Conservation (phyloP, 1,284 basidiomycete species). For the Irpex sp. region DNA sequence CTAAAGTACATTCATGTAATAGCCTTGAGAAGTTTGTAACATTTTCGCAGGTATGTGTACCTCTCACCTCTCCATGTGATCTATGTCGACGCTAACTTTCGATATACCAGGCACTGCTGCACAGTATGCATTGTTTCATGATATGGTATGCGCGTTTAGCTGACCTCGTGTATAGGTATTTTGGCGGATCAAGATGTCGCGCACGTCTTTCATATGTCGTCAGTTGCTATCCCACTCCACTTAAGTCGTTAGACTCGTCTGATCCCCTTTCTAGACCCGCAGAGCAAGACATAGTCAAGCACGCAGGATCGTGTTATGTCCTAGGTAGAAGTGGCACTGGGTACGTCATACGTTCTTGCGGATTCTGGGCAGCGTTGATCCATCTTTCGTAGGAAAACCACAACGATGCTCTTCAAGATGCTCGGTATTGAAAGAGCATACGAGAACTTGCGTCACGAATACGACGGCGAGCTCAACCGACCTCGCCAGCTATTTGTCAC, state of each 20-base stretch:
- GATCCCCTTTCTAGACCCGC: slow-evolving; percentile 46
- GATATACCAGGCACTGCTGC: slow-evolving; percentile 54
- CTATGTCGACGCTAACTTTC: not conserved
- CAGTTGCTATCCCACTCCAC: slow-evolving; percentile 39
- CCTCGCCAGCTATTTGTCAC: slow-evolving; percentile 81
- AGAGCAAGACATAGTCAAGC: slow-evolving; percentile 70
- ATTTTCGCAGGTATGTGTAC: slow-evolving; percentile 60
- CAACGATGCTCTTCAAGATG: slow-evolving; percentile 82
- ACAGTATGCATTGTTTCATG: slow-evolving; percentile 43
- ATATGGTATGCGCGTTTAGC: not conserved
- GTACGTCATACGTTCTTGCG: not conserved
- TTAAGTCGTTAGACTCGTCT: slow-evolving; percentile 21
- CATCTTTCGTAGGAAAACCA: slow-evolving; percentile 68
- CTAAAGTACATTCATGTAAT: not conserved
- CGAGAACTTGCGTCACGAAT: slow-evolving; percentile 20
- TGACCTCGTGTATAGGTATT: slow-evolving; percentile 41
- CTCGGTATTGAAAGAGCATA: slow-evolving; percentile 67
- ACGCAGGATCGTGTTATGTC: slow-evolving; percentile 64
- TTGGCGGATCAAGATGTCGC: slow-evolving; percentile 52
- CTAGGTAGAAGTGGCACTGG: slow-evolving; percentile 24
- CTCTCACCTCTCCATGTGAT: not conserved
- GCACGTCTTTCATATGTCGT: slow-evolving; percentile 66
- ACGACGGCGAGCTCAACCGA: slow-evolving; percentile 32
- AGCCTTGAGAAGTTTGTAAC: slow-evolving; percentile 75
- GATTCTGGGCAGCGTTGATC: slow-evolving; percentile 8